phyloP scores from a whole-genome alignment of 257 asterid genomes.

The Anisodus tanguticus region DNA sequence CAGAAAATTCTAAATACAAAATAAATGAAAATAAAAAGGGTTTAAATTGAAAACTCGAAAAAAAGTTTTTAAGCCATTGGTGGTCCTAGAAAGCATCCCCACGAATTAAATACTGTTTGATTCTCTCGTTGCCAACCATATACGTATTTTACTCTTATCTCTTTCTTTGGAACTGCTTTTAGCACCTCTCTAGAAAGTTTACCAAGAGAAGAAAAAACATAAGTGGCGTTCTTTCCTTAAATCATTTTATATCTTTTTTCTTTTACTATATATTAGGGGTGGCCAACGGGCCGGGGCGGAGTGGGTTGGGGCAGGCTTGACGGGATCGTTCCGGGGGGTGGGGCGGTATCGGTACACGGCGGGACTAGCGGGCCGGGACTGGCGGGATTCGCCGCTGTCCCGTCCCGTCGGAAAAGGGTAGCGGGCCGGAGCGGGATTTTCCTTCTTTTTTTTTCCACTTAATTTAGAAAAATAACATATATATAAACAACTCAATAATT shows the following conservation, averaged over 20 bases:
- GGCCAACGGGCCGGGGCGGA: no score
- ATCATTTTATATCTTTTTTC: not conserved
- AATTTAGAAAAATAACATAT: no score
- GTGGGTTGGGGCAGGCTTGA: no score
- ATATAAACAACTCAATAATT: no score
- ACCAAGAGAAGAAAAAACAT: not conserved
- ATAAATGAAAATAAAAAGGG: no score
- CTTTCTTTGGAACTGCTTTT: not conserved
- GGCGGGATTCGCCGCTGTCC: no score
- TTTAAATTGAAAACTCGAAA: not conserved
- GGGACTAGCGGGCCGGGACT: no score
- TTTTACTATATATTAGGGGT: not conserved
- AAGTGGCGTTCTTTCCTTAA: constrained; percentile 1
- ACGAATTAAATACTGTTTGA: not conserved
- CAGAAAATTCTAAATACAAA: not conserved
- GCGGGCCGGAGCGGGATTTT: no score
- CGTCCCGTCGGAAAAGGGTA: no score
- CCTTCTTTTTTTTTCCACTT: no score
- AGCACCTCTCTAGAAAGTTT: not conserved
- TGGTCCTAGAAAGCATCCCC: not conserved
- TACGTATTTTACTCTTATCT: constrained; percentile 11
- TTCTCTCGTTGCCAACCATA: not conserved
- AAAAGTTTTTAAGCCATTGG: not conserved
- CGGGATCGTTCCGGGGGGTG: no score
- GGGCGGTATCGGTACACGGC: no score